A percentile compares a stretch with the other conserved stretches of the same genome.
These are phyloP conservation scores for Intubia oerlemansii DNA, from an alignment of 2,329 filamentous ascomycete genomes.

Conservation along the genomic window DNA sequence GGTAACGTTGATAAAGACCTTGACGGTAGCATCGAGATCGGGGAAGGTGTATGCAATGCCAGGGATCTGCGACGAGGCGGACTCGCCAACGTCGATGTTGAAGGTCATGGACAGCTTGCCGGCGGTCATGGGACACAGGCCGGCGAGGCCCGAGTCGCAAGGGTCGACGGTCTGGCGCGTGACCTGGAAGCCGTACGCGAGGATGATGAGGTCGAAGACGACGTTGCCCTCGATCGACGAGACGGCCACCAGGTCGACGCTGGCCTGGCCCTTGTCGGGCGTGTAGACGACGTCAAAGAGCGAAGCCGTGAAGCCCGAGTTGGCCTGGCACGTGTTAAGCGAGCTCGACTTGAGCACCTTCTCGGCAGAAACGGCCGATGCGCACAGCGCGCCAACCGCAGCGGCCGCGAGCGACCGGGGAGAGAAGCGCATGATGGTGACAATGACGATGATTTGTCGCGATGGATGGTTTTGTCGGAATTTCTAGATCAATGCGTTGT, in stretches of 20 bases:
- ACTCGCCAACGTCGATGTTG: conserved; percentile 33
- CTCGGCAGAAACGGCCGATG: conserved; percentile 15
- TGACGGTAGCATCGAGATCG: conserved; percentile 60
- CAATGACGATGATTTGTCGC: no score
- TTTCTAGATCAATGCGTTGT: no score
- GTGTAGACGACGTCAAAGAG: conserved; percentile 59
- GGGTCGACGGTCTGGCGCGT: conserved; percentile 44
- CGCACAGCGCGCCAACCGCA: conserved; percentile 14
- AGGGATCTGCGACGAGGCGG: conserved; percentile 42
- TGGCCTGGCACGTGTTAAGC: conserved; percentile 52
- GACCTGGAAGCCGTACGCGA: conserved; percentile 52
- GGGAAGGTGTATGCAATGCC: conserved; percentile 64
- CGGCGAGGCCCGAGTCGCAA: conserved; percentile 38
- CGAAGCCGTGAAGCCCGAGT: conserved; percentile 59
- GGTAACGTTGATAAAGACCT: conserved; percentile 49
- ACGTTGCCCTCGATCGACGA: conserved; percentile 57
- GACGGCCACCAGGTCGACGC: conserved; percentile 49
- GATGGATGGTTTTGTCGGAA: no score
- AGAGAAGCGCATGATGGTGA: conserved; percentile 11
- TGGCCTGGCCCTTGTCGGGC: conserved; percentile 39
- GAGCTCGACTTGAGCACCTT: conserved; percentile 27
- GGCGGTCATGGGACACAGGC: conserved; percentile 64
- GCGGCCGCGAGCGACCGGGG: conserved; percentile 23
- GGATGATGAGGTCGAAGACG: conserved; percentile 44
- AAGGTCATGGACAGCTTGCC: conserved; percentile 33